Conservation (phyloP, 2,329 filamentous ascomycete genomes). For the Neodidymelliopsis sp. region DNA sequence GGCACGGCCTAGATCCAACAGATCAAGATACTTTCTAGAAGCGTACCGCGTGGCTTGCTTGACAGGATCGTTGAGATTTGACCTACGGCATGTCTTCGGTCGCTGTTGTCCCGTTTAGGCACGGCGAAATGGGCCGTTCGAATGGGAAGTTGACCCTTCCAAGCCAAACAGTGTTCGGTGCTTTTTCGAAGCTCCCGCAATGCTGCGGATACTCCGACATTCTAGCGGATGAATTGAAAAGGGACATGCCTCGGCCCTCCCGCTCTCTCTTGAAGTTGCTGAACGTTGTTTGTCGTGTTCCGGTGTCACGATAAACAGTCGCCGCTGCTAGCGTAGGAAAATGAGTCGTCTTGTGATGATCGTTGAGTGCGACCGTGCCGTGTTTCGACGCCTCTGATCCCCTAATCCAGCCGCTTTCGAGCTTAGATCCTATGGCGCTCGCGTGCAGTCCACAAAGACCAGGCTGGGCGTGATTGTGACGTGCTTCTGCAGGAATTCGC, state of each 20-base stretch:
- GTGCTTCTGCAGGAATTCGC: not conserved
- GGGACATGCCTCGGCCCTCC: not conserved
- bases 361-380: conserved; percentile 10
- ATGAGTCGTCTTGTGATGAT: conserved; percentile 8
- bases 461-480: conserved; percentile 1
- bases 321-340: conserved; percentile 1
- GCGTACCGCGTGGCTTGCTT: conserved; percentile 10
- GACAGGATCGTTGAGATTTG: not conserved
- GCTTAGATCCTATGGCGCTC: conserved; percentile 4
- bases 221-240: not conserved
- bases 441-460: not conserved
- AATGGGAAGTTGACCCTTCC: not conserved
- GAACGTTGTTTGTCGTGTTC: not conserved
- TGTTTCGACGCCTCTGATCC: conserved; percentile 13
- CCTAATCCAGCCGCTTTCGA: conserved; percentile 13
- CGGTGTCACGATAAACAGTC: not conserved
- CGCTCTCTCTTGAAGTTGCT: not conserved
- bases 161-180: not conserved
- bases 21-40: conserved; percentile 13
- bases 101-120: not conserved
- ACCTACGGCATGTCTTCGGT: not conserved
- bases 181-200: not conserved
- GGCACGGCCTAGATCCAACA: conserved; percentile 9
- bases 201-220: not conserved
- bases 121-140: not conserved